Conservation (phyloP, 2,329 filamentous ascomycete genomes). For the Lecanicillium sp. region DNA sequence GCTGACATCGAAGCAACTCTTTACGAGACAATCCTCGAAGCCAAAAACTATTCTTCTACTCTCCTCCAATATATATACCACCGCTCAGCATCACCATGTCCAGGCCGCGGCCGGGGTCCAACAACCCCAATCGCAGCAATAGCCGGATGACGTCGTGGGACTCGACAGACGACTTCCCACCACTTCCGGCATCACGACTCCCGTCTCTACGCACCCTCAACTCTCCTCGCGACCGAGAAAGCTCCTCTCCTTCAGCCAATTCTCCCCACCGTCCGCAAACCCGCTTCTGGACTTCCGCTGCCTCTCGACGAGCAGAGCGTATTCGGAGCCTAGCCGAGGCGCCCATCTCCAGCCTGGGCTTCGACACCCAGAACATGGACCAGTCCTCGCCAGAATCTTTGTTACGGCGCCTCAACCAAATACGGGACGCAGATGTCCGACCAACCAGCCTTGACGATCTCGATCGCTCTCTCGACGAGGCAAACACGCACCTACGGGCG, state of each 20-base stretch:
- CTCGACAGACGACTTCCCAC: constrained; percentile 21
- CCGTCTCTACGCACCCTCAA: constrained; percentile 23
- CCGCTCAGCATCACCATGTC: constrained; percentile 17
- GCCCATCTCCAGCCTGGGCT: no score
- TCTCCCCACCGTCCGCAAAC: constrained; percentile 10
- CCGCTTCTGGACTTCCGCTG: constrained; percentile 14
- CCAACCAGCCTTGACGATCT: constrained; percentile 26
- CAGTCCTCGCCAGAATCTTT: constrained; percentile 12
- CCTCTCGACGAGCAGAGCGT: constrained; percentile 26
- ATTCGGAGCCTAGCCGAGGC: constrained; percentile 11
- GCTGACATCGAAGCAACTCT: no score
- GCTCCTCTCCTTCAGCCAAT: no score
- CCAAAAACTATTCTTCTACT: no score
- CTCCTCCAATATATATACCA: no score
- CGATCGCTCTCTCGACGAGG: constrained; percentile 30
- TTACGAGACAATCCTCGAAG: no score
- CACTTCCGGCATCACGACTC: constrained; percentile 21
- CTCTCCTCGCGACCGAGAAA: constrained; percentile 17
- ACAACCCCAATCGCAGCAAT: constrained; percentile 11
- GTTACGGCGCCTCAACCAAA: no score
- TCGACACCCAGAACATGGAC: constrained; percentile 10
- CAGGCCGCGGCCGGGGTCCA: constrained; percentile 17
- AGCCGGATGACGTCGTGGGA: constrained; percentile 11
- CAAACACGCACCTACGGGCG: constrained; percentile 34
- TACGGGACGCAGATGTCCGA: neutral